Base-by-base conservation (phyloP, 2,329 filamentous ascomycete genomes). In the Sclerotinia nivalis region DNA sequence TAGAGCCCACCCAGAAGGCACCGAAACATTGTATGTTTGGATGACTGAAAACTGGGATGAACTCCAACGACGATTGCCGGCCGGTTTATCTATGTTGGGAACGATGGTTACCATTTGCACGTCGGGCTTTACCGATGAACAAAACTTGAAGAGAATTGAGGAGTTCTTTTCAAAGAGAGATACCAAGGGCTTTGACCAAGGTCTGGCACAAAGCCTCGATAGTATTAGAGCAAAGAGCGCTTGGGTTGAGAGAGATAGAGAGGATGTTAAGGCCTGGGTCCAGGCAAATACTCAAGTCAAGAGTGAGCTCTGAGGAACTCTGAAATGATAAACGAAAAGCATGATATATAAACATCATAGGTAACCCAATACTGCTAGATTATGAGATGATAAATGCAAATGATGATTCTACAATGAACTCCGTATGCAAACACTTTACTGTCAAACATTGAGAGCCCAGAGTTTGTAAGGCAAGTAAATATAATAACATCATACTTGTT, bases 1-100 rank as follows among this genome's bases (percentile, higher is more conserved):
- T 40, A 88, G 94, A 70, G 87, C 87, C 67, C 93, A 96, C 78
- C 83, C 88, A 10, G 88, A 89, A 56, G 95, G 95, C 74, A 91
- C 97, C 69, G 84, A 91, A 70, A 91, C 91, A 10, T 86, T 97
- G 70, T 97, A 91, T 86, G 81, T 80, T 25, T 98, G 93, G 92
- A 85, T 97, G 84, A 91, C 89, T 78, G 85, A 89, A 74, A 96
- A 97, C 82, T 98, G 95, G 93, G 91, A 92, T n/a, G 85, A 88
- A 47, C 84, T 98, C 56, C 87, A 88, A 79, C 89, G 91, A 84
- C 90, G 92, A 77, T 87, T 97, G 59, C 94, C 93, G 40, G 93
- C 95, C n/a, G 90, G 89, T 25, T 86, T 96, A 75, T 90, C 91
- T 50, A 95, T 98, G 87, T 85, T 98, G 60, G 91, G 93, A 73